Conservation (phyloP, 345 rosid genomes). For the Alliaria petiolata region DNA sequence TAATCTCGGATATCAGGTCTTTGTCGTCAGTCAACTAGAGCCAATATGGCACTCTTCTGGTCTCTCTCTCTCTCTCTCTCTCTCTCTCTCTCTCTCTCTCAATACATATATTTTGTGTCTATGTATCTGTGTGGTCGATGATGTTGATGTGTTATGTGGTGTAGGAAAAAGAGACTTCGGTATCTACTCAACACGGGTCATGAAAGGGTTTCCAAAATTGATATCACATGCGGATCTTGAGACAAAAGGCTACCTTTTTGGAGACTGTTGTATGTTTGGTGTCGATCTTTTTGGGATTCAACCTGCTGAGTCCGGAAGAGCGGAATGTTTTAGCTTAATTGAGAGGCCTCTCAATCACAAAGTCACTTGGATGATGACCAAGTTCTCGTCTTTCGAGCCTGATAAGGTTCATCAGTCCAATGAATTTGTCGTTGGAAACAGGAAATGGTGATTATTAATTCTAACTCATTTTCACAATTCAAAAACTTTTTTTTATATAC, state of each 20-base stretch:
- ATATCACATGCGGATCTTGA: background rate
- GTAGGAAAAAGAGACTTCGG: background rate
- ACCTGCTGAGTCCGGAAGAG: background rate
- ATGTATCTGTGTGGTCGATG: background rate
- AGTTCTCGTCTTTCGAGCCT: constrained; percentile 14
- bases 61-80: constrained; percentile 4
- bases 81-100: background rate
- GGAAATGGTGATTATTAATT: constrained; percentile 16
- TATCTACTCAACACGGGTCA: background rate
- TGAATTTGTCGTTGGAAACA: constrained; percentile 27
- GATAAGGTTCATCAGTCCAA: background rate
- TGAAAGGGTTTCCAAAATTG: background rate
- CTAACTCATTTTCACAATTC: background rate
- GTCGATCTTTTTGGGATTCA: background rate
- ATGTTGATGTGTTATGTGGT: background rate
- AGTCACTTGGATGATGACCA: constrained; percentile 28
- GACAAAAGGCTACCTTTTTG: constrained; percentile 10
- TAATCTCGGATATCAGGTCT: background rate
- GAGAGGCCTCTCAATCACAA: constrained; percentile 24
- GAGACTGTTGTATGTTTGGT: constrained; percentile 28
- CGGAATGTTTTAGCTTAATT: constrained; percentile 17
- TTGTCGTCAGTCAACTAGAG: background rate
- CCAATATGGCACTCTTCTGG: background rate
- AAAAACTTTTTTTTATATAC: no score
- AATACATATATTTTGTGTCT: background rate